phyloP scores from a whole-genome alignment of 805 yeast genomes.

The Yarrowia sp. region DNA sequence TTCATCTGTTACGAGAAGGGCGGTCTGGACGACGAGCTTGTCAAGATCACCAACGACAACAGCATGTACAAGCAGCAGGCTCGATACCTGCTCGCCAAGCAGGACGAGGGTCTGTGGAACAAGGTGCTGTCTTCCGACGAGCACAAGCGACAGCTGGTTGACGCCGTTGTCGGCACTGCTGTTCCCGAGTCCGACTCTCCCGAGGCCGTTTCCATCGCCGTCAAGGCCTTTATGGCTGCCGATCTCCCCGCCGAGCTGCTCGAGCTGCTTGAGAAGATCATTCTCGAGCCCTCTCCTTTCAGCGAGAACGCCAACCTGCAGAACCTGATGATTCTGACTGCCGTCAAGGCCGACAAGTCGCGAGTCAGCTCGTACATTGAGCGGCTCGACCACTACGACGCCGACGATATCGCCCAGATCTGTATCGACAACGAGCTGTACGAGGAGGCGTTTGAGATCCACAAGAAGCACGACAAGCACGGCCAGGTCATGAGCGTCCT shows the following conservation, averaged over 20 bases:
- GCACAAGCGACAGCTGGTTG: conserved; percentile 89
- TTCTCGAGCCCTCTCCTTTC: conserved; percentile 95
- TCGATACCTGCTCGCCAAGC: conserved; percentile 84
- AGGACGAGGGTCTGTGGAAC: conserved; percentile 82
- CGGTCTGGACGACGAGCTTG: conserved; percentile 81
- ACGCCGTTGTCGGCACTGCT: conserved; percentile 93
- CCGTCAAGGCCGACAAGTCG: conserved; percentile 89
- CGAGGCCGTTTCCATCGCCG: conserved; percentile 89
- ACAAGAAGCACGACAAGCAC: conserved; percentile 76
- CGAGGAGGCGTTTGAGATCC: conserved; percentile 94
- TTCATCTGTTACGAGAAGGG: conserved; percentile 98
- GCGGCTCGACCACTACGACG: conserved; percentile 85
- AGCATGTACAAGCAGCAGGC: conserved; percentile 99
- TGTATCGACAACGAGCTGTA: conserved; percentile 82
- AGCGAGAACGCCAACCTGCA: conserved; percentile 93
- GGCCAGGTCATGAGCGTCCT: conserved; percentile 82
- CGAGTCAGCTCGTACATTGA: conserved; percentile 83
- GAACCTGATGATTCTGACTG: conserved; percentile 88
- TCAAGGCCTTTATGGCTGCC: conserved; percentile 93
- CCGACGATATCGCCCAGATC: conserved; percentile 88
- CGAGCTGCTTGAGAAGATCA: conserved; percentile 92
- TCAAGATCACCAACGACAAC: conserved; percentile 91
- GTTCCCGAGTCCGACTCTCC: conserved; percentile 92
- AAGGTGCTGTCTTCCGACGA: conserved; percentile 73
- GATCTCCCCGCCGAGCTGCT: conserved; percentile 90